Evolutionary conservation across 2,329 filamentous ascomycete genomes (phyloP).

Genomic region (Fusarium veterinarium): DNA sequence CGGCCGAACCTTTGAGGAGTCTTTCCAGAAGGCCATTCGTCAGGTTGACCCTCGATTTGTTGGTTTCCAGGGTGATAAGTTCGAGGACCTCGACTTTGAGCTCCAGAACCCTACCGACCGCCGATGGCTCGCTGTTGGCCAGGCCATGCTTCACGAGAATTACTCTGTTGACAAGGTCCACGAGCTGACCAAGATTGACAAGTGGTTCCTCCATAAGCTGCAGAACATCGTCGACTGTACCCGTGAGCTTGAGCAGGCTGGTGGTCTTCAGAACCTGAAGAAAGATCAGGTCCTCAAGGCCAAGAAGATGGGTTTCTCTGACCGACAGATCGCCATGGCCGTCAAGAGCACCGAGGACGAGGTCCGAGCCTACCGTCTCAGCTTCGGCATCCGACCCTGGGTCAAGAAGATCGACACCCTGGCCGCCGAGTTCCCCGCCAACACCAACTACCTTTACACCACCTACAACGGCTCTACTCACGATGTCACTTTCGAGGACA

Average conservation of each 20-base stretch:
- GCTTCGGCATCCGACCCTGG: slow-evolving; percentile 91
- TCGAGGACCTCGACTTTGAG: slow-evolving; percentile 90
- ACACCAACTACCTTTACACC: slow-evolving; percentile 96
- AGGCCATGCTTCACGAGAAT: slow-evolving; percentile 97
- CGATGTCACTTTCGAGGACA: slow-evolving; percentile 93
- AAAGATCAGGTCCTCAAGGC: slow-evolving; percentile 89
- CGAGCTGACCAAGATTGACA: slow-evolving; percentile 97
- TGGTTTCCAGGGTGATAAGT: slow-evolving; percentile 95
- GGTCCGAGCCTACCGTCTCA: slow-evolving; percentile 84
- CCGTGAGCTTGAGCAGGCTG: slow-evolving; percentile 84
- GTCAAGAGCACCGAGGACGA: slow-evolving; percentile 89
- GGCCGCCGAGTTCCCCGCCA: slow-evolving; percentile 93
- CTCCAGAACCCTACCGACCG: slow-evolving; percentile 94
- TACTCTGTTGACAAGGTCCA: slow-evolving; percentile 94
- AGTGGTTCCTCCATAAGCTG: slow-evolving; percentile 99
- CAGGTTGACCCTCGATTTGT: slow-evolving; percentile 93
- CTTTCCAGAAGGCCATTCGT: slow-evolving; percentile 98
- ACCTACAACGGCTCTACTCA: slow-evolving; percentile 97
- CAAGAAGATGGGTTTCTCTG: slow-evolving; percentile 98
- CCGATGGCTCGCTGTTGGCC: slow-evolving; percentile 95
- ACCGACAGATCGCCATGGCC: slow-evolving; percentile 90
- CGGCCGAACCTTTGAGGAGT: slow-evolving; percentile 97
- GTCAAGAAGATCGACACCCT: slow-evolving; percentile 99
- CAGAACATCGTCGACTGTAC: slow-evolving; percentile 96
- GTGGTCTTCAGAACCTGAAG: slow-evolving; percentile 84